Evolutionary conservation across 139 green algal species (phyloP), one percentile per base, ranked within the genome.

Genomic region (Chlamydomonas schloesseri): DNA sequence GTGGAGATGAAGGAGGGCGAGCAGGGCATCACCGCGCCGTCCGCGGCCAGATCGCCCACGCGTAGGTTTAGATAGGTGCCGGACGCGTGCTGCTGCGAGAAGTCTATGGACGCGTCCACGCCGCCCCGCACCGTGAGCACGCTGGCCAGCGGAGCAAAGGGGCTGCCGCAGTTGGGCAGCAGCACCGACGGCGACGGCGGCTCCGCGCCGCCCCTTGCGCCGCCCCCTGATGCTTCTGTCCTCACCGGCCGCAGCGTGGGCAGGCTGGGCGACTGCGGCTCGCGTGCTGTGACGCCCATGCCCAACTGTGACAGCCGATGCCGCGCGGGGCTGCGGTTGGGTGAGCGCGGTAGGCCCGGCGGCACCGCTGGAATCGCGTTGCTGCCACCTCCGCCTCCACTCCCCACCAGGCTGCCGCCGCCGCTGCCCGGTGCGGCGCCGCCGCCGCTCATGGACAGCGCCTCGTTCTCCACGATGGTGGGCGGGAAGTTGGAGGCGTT

Each of bases 381-480:
- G 72, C 28, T 84, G 68, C 33, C 6, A 29, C 46, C 57, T 1
- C n/a, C 11, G 47, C 42, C 42, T 5, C 42, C 42, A 8, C 8
- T 50, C 8, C 42, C 42, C 42, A 8, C 42, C 42, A 50, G 42
- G 6, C 42, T 8, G 42, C 42, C 42, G 42, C 42, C 42, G 6
- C 42, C 42, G 42, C 42, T 8, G 42, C 42, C 42, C 42, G 42
- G 9, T 24, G 70, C 73, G 24, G 15, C 31, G 67, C 62, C 47
- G 53, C 31, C 53, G 14, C 28, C 6, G 10, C 14, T 46, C 24
- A 50, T 37, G 8, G 50, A 17, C 50, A 81, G 33, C 23, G 57
- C 28, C 57, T 82, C 82, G 46, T 71, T 18, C 31, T 88, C 82
- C 28, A 73, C 82, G 72, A 83, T 83, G 33, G 73, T 88, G 46